Base-by-base conservation (phyloP, 1,284 basidiomycete genomes). In the Blastosporella zonata region DNA sequence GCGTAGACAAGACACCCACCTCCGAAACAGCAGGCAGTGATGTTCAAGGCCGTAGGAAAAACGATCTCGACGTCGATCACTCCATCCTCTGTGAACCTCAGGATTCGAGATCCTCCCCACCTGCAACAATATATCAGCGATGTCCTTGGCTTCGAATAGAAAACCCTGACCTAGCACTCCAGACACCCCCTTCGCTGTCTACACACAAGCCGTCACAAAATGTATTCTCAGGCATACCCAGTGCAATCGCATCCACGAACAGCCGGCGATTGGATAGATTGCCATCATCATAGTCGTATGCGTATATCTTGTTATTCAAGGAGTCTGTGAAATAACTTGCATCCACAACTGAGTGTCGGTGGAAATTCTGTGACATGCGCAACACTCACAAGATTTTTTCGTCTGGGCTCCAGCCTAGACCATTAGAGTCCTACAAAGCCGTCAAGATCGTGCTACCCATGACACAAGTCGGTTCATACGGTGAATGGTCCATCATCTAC, bases 271-370 rank as follows among this genome's bases (percentile, higher is more conserved):
- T 79, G 22, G 72, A 72, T 22, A 83, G 56, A 13, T 67, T 67
- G 20, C 82, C 84, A 45, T 76, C 62, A 41, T 78, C 67, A 54
- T 82, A 79, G 61, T 85, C 81, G 58, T 87, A 87, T 17, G 77
- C 79, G 58, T 82, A 82, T 55, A 86, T 84, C 53, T 73, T 69
- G 63, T 85, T 83, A 18, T 67, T 66, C 50, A 78, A 63, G 1
- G 82, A 85, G 62, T 86, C 81, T 43, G 83, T 85, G 61, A 85
- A 83, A 61, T 83, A 85, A 62, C 83, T 86, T n/a, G 22, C 35
- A 17, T 41, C 34, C 35, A 17, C n/a, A n/a, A 47, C 27, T 35
- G n/a, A 43, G 35, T 38, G 45, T 4, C 23, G 12, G n/a, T 17
- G 28, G 22, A 18, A 15, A 13, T 29, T n/a, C 5, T 27, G 3